A percentile compares a stretch with the other conserved stretches of the same genome.
These are phyloP conservation scores for Apiosordaria backusii DNA, from an alignment of 495 filamentous ascomycete genomes.

Conservation along the genomic window DNA sequence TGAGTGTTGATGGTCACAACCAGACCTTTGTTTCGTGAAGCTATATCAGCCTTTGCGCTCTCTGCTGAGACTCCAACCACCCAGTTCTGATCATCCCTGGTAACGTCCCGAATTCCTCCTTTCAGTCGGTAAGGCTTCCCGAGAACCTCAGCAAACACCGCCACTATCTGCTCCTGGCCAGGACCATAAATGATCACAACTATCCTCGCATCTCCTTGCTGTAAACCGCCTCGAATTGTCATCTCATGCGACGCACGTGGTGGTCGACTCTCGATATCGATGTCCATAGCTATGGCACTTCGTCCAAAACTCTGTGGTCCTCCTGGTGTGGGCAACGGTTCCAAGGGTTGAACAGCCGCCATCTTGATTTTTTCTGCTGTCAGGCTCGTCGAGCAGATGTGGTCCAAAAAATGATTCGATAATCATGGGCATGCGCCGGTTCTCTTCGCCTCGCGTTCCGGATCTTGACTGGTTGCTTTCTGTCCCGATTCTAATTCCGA, in stretches of 20 bases:
- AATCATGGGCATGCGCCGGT: background rate
- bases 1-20: slow-evolving; percentile 68
- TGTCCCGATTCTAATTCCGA: background rate
- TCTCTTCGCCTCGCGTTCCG: background rate
- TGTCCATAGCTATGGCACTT: slow-evolving; percentile 18
- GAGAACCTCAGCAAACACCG: slow-evolving; percentile 63
- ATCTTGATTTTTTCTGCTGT: slow-evolving; percentile 10
- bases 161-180: slow-evolving; percentile 62
- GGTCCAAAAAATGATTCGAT: background rate
- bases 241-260: slow-evolving; percentile 25
- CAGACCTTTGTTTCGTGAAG: slow-evolving; percentile 46
- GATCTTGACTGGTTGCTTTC: background rate
- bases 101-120: slow-evolving; percentile 49
- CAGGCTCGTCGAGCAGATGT: background rate
- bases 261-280: slow-evolving; percentile 32
- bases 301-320: slow-evolving; percentile 33
- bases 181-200: slow-evolving; percentile 59
- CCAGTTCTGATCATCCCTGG: slow-evolving; percentile 45
- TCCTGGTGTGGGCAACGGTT: slow-evolving; percentile 34
- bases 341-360: slow-evolving; percentile 34
- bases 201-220: slow-evolving; percentile 48
- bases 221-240: slow-evolving; percentile 35
- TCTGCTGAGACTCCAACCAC: slow-evolving; percentile 57
- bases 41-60: slow-evolving; percentile 52
- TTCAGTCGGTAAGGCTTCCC: slow-evolving; percentile 62